phyloP scores from a whole-genome alignment of 2,329 filamentous ascomycete genomes.

The Cladosporium sp. region DNA sequence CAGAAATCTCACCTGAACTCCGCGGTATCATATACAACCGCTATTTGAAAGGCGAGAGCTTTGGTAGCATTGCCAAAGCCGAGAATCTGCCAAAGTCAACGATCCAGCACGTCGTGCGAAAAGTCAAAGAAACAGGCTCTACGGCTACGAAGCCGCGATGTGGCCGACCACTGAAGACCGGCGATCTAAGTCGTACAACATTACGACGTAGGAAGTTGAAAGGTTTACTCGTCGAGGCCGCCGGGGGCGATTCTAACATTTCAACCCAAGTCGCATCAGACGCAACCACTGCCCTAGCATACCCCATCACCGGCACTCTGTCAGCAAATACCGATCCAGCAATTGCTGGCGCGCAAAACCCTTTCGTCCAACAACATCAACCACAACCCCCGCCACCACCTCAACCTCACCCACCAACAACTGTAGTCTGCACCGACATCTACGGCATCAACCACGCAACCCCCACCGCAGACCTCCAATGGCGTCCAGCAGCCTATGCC shows the following conservation, averaged over 20 bases:
- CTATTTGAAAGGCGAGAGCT: not conserved
- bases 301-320: not conserved
- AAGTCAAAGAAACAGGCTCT: not conserved
- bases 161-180: not conserved
- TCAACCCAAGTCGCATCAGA: not conserved
- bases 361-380: not conserved
- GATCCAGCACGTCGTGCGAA: not conserved
- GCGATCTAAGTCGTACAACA: not conserved
- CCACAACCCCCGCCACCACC: not conserved
- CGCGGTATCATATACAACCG: not conserved
- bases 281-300: not conserved
- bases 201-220: not conserved
- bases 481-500: slow-evolving; percentile 13
- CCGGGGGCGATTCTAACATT: not conserved
- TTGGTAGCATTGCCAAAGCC: not conserved
- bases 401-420: not conserved
- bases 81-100: not conserved
- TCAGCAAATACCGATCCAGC: not conserved
- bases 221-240: not conserved
- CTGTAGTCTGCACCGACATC: slow-evolving; percentile 6
- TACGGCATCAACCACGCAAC: not conserved
- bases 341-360: too few species aligned
- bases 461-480: slow-evolving; percentile 4
- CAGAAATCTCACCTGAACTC: not conserved
- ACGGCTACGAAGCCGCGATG: not conserved